A percentile compares a stretch with the other conserved stretches of the same genome.
Conservation (phyloP, 2,329 filamentous ascomycete genomes). For the Cordyceps farinosa region DNA sequence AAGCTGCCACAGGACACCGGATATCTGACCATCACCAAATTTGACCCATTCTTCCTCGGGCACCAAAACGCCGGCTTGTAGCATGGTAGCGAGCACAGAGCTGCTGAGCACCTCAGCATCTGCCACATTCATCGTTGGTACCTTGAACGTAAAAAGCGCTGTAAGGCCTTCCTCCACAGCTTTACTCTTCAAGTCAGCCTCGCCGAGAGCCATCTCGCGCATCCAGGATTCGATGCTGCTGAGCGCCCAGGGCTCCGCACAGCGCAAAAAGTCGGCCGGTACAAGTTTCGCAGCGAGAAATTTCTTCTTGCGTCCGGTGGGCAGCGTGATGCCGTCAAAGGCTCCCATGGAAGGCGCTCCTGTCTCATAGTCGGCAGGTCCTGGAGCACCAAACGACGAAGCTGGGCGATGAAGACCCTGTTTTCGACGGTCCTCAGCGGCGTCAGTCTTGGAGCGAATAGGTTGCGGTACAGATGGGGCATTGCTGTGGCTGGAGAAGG, state of each 20-base stretch:
- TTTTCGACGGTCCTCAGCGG: constrained; percentile 65
- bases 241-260: constrained; percentile 86
- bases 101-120: constrained; percentile 86
- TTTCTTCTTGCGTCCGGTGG: constrained; percentile 72
- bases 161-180: constrained; percentile 84
- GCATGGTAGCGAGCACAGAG: constrained; percentile 76
- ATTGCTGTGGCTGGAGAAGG: constrained; percentile 75
- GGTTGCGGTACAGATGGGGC: constrained; percentile 76
- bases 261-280: constrained; percentile 76
- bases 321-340: constrained; percentile 81
- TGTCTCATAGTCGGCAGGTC: constrained; percentile 56
- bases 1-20: constrained; percentile 89
- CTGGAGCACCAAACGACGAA: constrained; percentile 47
- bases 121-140: constrained; percentile 96
- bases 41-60: constrained; percentile 98
- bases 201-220: constrained; percentile 83
- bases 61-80: constrained; percentile 70
- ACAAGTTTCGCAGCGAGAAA: constrained; percentile 85
- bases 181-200: constrained; percentile 80
- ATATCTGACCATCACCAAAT: constrained; percentile 74
- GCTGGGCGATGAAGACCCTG: constrained; percentile 50
- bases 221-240: constrained; percentile 87
- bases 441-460: constrained; percentile 91
- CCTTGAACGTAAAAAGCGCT: constrained; percentile 86
- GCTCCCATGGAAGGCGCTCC: constrained; percentile 52